Conservation (phyloP, 495 filamentous ascomycete genomes). For the Neurospora tetrasperma region DNA sequence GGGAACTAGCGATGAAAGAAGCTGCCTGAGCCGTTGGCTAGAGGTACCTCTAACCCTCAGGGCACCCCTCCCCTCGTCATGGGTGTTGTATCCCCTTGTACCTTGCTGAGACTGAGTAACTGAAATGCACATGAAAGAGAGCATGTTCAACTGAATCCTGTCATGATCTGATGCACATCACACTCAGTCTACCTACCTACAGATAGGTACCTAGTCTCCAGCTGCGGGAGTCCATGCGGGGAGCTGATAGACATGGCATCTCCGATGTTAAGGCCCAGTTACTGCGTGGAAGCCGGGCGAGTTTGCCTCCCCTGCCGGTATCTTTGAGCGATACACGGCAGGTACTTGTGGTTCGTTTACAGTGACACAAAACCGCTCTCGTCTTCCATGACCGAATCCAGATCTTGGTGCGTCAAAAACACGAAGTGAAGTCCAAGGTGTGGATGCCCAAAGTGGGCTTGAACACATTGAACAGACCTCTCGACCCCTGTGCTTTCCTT, state of each 20-base stretch:
- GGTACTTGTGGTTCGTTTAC: not conserved
- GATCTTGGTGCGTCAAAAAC: not conserved
- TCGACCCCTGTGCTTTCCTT: not conserved
- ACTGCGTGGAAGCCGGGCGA: not conserved
- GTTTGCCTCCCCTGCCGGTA: not conserved
- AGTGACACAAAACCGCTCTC: not conserved
- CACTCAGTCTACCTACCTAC: too few species aligned
- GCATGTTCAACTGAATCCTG: not conserved
- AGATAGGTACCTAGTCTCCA: not conserved
- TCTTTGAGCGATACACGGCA: not conserved
- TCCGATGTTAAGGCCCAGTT: not conserved
- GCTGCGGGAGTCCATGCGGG: not conserved
- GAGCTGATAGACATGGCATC: not conserved
- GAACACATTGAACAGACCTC: not conserved
- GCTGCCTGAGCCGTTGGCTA: not conserved
- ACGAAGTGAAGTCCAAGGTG: not conserved
- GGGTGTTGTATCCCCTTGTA: not conserved
- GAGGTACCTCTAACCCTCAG: not conserved
- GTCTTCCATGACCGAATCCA: not conserved
- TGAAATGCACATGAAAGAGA: not conserved
- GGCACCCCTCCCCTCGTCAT: not conserved
- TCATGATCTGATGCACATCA: not conserved
- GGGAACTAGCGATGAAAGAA: not conserved
- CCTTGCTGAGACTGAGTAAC: not conserved
- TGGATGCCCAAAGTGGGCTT: constrained; percentile 1